A percentile compares a stretch with the other conserved stretches of the same genome.
These are phyloP conservation scores for Papiliotrema flavescens DNA, from an alignment of 1,284 basidiomycete genomes.

Conservation along the genomic window DNA sequence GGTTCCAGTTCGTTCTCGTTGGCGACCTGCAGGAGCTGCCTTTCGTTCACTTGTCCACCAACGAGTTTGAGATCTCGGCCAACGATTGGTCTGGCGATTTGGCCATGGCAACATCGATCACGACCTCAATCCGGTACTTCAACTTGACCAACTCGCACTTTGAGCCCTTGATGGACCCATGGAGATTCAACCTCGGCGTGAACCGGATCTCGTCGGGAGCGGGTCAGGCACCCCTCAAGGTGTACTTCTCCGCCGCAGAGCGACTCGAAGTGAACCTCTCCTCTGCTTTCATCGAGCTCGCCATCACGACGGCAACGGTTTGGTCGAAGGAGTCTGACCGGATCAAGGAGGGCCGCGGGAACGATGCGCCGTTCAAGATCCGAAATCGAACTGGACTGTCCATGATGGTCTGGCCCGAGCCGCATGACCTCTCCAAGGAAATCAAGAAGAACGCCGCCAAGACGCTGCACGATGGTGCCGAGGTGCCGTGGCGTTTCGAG, in stretches of 20 bases:
- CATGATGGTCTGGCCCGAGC: slow-evolving; percentile 76
- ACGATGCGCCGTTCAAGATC: slow-evolving; percentile 89
- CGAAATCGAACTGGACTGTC: slow-evolving; percentile 85
- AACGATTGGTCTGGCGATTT: slow-evolving; percentile 94
- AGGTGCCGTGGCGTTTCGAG: slow-evolving; percentile 93
- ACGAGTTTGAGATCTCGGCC: slow-evolving; percentile 75
- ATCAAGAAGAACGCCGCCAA: slow-evolving; percentile 53
- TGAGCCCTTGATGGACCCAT: slow-evolving; percentile 99
- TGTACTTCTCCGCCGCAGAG: slow-evolving; percentile 72
- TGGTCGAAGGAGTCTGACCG: slow-evolving; percentile 71
- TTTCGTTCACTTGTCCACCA: slow-evolving; percentile 81
- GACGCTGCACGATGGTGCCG: slow-evolving; percentile 62
- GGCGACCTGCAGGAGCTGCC: slow-evolving; percentile 95
- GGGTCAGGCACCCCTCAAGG: slow-evolving; percentile 57
- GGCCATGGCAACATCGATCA: slow-evolving; percentile 73
- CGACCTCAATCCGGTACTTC: slow-evolving; percentile 88
- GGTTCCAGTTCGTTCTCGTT: slow-evolving; percentile 89
- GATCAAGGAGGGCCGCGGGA: slow-evolving; percentile 71
- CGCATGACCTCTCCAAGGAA: slow-evolving; percentile 55
- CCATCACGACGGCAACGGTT: slow-evolving; percentile 67
- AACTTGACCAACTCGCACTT: slow-evolving; percentile 97
- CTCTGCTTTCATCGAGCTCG: slow-evolving; percentile 84
- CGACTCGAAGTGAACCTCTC: slow-evolving; percentile 90
- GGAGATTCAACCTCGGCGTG: slow-evolving; percentile 79
- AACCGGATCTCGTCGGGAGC: slow-evolving; percentile 44